Conservation (phyloP, 257 asterid genomes). For the Datura wrightii region DNA sequence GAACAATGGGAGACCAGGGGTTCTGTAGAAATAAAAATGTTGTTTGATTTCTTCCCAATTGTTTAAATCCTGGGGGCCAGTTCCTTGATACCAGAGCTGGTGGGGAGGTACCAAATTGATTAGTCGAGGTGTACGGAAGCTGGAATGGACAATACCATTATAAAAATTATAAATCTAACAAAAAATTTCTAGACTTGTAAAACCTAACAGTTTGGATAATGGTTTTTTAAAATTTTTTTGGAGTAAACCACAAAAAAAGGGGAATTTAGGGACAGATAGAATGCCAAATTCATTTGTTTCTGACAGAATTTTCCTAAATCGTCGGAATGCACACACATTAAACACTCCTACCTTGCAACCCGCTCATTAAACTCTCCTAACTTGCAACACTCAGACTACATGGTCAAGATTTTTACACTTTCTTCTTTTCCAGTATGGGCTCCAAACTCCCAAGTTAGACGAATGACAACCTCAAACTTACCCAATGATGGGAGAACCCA, state of each 20-base stretch:
- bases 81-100: background rate
- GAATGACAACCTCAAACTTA: background rate
- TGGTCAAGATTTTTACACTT: background rate
- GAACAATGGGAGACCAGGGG: background rate
- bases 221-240: background rate
- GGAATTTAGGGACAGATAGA: background rate
- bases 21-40: background rate
- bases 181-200: background rate
- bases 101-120: background rate
- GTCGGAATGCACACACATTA: background rate
- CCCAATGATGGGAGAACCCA: background rate
- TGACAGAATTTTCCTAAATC: background rate
- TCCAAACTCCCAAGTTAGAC: background rate
- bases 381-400: background rate
- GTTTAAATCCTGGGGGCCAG: background rate
- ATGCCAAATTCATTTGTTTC: background rate
- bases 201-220: background rate
- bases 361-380: background rate
- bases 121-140: background rate
- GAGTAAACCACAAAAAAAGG: background rate
- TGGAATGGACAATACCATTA: background rate
- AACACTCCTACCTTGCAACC: conserved; percentile 13
- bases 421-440: background rate
- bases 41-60: background rate
- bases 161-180: background rate